Evolutionary conservation across 345 rosid species (phyloP).

Genomic region (Cardiospermum halicacabum): DNA sequence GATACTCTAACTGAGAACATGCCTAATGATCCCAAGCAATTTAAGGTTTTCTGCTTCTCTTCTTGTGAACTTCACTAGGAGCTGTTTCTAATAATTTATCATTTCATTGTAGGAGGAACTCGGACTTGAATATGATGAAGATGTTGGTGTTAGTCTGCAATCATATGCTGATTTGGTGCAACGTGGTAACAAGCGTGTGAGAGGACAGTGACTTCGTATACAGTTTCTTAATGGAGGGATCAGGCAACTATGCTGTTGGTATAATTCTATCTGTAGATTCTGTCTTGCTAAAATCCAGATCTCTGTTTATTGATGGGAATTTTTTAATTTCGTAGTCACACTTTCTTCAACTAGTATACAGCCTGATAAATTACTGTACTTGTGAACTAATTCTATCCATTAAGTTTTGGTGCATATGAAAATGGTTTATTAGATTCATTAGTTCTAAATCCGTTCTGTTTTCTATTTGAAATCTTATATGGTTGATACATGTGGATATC

Average conservation of each 20-base stretch:
- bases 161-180: slow-evolving; percentile 51
- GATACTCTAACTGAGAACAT: slow-evolving; percentile 84
- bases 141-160: slow-evolving; percentile 65
- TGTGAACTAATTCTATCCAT: background rate
- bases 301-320: slow-evolving; percentile 2
- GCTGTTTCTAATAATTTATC: slow-evolving; percentile 15
- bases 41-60: slow-evolving; percentile 46
- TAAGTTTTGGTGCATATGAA: background rate
- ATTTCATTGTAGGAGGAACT: slow-evolving; percentile 68
- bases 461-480: background rate
- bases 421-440: background rate
- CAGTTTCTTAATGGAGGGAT: slow-evolving; percentile 7
- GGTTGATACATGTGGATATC: background rate
- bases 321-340: slow-evolving; percentile 7
- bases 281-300: slow-evolving; percentile 13
- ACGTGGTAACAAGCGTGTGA: slow-evolving; percentile 48
- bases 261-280: slow-evolving; percentile 21
- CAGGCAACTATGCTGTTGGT: background rate
- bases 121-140: slow-evolving; percentile 89
- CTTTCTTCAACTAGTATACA: background rate
- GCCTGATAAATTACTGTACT: slow-evolving; percentile 1
- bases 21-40: slow-evolving; percentile 72
- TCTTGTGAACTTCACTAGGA: slow-evolving; percentile 1
- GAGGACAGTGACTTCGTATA: slow-evolving; percentile 36
- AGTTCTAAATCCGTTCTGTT: no score